These are phyloP conservation scores for Coffea canephora DNA, from an alignment of 257 asterid genomes.

Conservation along the genomic window DNA sequence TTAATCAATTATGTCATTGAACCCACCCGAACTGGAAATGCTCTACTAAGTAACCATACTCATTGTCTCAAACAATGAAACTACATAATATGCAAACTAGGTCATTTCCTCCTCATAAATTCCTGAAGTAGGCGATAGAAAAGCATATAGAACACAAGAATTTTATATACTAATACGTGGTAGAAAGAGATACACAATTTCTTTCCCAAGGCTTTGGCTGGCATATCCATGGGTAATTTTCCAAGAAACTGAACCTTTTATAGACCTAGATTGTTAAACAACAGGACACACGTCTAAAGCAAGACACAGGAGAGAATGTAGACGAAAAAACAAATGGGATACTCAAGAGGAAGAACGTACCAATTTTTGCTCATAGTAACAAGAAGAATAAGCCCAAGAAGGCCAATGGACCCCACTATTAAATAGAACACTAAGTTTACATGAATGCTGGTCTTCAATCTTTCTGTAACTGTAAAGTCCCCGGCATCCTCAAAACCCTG, in stretches of 20 bases:
- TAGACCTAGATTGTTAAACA: neutral
- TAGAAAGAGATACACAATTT: neutral
- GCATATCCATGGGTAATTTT: too few relatives aligned
- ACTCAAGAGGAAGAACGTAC: conserved; percentile 50
- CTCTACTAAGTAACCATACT: neutral
- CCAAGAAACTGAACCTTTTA: neutral
- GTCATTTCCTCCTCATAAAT: neutral
- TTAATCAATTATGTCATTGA: neutral
- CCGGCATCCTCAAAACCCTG: conserved; percentile 99
- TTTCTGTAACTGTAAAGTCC: conserved; percentile 81
- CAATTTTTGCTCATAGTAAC: conserved; percentile 65
- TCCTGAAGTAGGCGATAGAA: neutral
- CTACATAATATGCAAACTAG: neutral
- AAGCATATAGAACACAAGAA: neutral
- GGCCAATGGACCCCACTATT: conserved; percentile 87
- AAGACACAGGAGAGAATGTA: neutral
- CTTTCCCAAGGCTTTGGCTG: neutral
- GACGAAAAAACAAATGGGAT: conserved; percentile 13
- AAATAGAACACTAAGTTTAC: conserved; percentile 88
- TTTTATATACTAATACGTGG: neutral
- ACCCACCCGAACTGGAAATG: neutral
- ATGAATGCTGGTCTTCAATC: conserved; percentile 92
- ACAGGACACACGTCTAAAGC: neutral
- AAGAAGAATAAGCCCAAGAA: conserved; percentile 89
- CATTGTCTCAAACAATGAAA: neutral